Evolutionary conservation across 1,139 yeast species (phyloP), one percentile per base, ranked within the genome.

Genomic region (Hyphopichia fennica): DNA sequence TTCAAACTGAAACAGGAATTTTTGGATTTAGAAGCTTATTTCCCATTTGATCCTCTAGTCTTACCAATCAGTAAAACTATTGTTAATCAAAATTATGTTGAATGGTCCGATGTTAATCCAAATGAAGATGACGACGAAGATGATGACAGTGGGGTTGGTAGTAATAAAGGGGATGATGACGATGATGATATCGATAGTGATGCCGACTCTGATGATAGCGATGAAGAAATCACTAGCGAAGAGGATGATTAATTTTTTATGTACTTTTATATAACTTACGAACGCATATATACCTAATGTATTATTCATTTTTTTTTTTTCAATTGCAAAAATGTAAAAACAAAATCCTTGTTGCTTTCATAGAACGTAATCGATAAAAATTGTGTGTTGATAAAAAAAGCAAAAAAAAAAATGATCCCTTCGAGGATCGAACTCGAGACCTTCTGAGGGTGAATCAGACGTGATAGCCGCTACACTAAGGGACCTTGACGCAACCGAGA

Each of bases 41-140:
- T 93, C 65, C 99, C 99, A 11, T 93, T 88, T 61, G 99, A 93
- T 67, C 99, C 99, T 1, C 67, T 93, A 49, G 81, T 87, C 40
- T 74, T 93, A 49, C 87, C 84, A 37, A 65, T 64, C 18, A 77
- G 89, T 43, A 81, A 82, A 52, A 65, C 64, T 31, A 46, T 66
- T 19, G 69, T 82, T 32, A 66, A 84, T 46, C 67, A 72, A 25
- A 77, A 72, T 31, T 89, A 85, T 58, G 81, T 90, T 23, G 95
- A 90, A 55, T 93, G 99, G 99, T 57, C 69, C 2, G 72, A 69
- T 34, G 79, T 72, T 19, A 71, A 72, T 42, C 77, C 77, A 2
- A 62, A 60, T 36, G 62, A 62, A 28, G 77, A 70, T 13, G 82
- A 79, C 37, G 89, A 82, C 39, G 89, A 84, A 37, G 85, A 83